Percentiles rank a stretch among this genome's conserved stretches.
Conservation (phyloP, 225 moss, liverwort and hornwort genomes). For the Marchantia polymorpha region DNA sequence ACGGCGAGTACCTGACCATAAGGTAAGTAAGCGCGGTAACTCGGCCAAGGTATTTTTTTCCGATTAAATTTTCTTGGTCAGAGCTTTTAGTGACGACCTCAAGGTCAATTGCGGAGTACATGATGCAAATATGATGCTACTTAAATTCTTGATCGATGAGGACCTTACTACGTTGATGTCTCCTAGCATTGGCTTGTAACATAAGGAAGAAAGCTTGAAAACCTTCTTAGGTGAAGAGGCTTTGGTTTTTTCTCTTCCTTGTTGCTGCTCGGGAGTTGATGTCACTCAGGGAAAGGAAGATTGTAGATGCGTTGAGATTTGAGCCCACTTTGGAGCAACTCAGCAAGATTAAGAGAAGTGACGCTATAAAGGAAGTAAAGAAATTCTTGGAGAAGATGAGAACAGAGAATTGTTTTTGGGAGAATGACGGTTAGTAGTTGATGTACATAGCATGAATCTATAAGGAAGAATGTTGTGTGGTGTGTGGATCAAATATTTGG, state of each 20-base stretch:
- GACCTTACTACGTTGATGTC: constrained; percentile 44
- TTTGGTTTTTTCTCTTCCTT: constrained; percentile 23
- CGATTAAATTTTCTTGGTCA: constrained; percentile 68
- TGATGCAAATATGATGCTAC: constrained; percentile 49
- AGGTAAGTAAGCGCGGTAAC: constrained; percentile 60
- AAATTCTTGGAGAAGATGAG: no score
- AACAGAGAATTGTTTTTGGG: no score
- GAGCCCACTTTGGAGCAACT: no score
- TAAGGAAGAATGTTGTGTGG: no score
- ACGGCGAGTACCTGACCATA: constrained; percentile 61
- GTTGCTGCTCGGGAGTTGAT: no score
- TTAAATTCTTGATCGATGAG: constrained; percentile 44
- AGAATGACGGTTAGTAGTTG: no score
- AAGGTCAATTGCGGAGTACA: constrained; percentile 67
- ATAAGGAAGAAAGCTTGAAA: constrained; percentile 56
- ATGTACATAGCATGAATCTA: no score
- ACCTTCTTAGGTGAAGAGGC: constrained; percentile 46
- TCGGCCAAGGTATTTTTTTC: constrained; percentile 71
- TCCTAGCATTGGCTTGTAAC: constrained; percentile 33
- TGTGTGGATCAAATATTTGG: no score
- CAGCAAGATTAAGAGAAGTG: no score
- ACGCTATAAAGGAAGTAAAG: no score
- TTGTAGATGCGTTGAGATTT: no score
- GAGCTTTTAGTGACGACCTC: constrained; percentile 69
- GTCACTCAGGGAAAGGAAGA: no score